These are phyloP conservation scores for Luvunga scandens DNA, from an alignment of 345 rosid genomes.

Conservation along the genomic window DNA sequence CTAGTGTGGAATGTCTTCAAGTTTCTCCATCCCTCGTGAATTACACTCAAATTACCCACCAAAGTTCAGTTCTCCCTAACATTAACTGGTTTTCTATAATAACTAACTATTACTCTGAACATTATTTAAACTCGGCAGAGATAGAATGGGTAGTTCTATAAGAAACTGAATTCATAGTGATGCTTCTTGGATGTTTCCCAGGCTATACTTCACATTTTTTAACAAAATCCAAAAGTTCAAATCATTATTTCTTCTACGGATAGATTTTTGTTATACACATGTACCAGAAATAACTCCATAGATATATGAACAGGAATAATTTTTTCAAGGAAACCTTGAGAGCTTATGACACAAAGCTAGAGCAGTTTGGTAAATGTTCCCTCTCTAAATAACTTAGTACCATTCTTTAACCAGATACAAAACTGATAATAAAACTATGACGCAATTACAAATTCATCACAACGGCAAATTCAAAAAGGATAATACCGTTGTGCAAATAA, in stretches of 20 bases:
- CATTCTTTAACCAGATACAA: neutral
- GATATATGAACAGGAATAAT: neutral
- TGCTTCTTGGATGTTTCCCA: neutral
- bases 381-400: neutral
- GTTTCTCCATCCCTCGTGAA: neutral
- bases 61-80: neutral
- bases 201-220: neutral
- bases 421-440: neutral
- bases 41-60: neutral
- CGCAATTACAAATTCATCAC: neutral
- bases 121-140: neutral
- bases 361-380: neutral
- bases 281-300: neutral
- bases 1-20: neutral
- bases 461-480: neutral
- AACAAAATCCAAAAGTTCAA: neutral
- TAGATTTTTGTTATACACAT: neutral
- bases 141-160: neutral
- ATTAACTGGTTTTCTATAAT: neutral
- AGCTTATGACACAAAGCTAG: neutral
- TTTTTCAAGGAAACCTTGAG: neutral
- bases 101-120: neutral
- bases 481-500: neutral
- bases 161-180: neutral
- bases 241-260: neutral